Base-by-base conservation (phyloP, 116 monocot genomes). In the Trichopus zeylanicus region DNA sequence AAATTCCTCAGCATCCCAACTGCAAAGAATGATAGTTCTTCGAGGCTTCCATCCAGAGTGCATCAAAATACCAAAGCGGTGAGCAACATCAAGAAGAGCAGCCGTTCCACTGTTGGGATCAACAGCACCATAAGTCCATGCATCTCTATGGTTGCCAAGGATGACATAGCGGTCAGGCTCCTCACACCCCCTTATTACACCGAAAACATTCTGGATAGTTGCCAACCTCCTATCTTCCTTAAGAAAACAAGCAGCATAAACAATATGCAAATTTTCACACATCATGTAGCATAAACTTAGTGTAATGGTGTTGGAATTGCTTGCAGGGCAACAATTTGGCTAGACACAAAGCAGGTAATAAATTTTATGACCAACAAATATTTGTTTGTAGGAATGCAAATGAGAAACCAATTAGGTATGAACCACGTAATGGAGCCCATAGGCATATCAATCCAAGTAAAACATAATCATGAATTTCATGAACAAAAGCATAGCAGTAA, bases 1-100 rank as follows among this genome's bases (percentile, higher is more conserved):
- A 67, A 92, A 92, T 60, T 92, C 92, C 60, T 92, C 92, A 26
- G 84, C 92, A 75, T 92, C 92, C 92, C 92, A 92, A 60, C 92
- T 92, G 63, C 87, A 83, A 9, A 92, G 47, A 39, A 92, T 64
- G 25, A 92, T 87, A 32, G 84, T 81, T 49, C 92, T 83, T 51
- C 75, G 68, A 67, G 92, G 87, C 51, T 59, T 83, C 92, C 92
- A 92, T 39, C 92, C 92, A 16, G 75, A 74, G 0, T 46, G 67
- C 57, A 87, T 39, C 62, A 92, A 29, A 47, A 57, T 21, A 51
- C 84, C 78, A 56, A 70, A 81, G 20, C 87, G 80, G 19, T 51
- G 64, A 53, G 83, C 84, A 31, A 92, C 62, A 19, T 87, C 84
- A 55, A 92, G 84, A 21, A 92, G 81, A 7, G 71, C 75, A 57